Base-by-base conservation (phyloP, 2,329 filamentous ascomycete genomes). In the Lachnellula willkommii region DNA sequence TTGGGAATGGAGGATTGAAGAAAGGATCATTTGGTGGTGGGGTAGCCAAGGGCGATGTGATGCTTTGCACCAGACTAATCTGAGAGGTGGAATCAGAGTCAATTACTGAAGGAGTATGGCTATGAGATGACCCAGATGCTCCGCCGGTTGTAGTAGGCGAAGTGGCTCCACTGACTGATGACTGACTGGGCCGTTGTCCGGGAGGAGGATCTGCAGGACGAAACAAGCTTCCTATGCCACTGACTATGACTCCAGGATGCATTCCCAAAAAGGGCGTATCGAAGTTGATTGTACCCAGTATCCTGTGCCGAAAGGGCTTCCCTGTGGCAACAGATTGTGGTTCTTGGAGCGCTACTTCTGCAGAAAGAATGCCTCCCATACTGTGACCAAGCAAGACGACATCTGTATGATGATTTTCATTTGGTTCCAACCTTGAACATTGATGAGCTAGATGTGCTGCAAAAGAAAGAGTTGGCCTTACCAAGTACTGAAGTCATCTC, bases 181-280 rank as follows among this genome's bases (percentile, higher is more conserved):
- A 35, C 36, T 59, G 57, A n/a, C 56, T 48, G 20, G 56, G 50
- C 40, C 53, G 56, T 45, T 47, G 43, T 12, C 57, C 52, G 28
- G 28, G 28, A 4, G 68, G 67, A 48, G 68, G 67, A 47, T 75
- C 72, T 50, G 71, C 71, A 26, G 79, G 73, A 37, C 74, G 75
- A 70, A 96, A 94, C 11, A 95, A 77, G 66, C 89, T 93, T 2
- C 85, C 81, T 53, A 95, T 80, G 2, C 91, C 90, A 39, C 88
- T 88, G n/a, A 85, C 81, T 43, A 96, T 82, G 43, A 96, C 88
- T 5, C 92, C 89, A 1, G 90, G 91, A 71, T 96, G 90, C 68
- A 96, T 87, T 3, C 92, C 92, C 5, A 96, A 76, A 56, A 95
- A 90, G 0, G 92, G 92, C 0, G 89, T 88, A 71, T 96, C 92